A percentile compares a stretch with the other conserved stretches of the same genome.
phyloP scores from a whole-genome alignment of 768 basidiomycete genomes.

The Paxillus rubicundulus region DNA sequence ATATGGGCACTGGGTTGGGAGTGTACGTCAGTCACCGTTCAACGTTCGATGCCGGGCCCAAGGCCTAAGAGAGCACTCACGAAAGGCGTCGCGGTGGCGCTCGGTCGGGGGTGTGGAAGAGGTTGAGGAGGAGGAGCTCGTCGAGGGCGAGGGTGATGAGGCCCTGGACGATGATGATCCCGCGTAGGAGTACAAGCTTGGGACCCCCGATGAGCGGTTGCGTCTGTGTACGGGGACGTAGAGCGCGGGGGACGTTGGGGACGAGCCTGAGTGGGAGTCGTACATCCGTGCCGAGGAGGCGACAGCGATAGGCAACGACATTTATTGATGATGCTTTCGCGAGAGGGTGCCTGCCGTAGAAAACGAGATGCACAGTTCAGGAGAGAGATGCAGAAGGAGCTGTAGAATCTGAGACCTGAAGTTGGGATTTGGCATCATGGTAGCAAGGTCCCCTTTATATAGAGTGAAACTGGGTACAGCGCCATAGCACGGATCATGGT shows the following conservation, averaged over 20 bases:
- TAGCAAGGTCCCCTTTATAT: constrained; percentile 1
- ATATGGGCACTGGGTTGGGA: constrained; percentile 12
- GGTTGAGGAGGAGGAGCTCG: background rate
- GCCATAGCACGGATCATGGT: background rate
- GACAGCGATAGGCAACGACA: constrained; percentile 27
- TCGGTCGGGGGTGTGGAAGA: background rate
- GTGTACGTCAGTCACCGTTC: background rate
- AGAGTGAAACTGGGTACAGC: background rate
- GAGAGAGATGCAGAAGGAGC: too few relatives aligned
- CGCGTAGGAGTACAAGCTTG: constrained; percentile 20
- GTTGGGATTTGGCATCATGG: background rate
- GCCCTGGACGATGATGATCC: constrained; percentile 12
- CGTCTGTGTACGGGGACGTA: constrained; percentile 46
- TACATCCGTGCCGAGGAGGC: constrained; percentile 8
- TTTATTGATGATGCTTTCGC: constrained; percentile 8
- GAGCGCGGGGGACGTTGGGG: constrained; percentile 19
- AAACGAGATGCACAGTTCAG: too few relatives aligned
- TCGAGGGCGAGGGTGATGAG: constrained; percentile 13
- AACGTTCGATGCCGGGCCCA: too few relatives aligned
- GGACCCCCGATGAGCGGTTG: constrained; percentile 1
- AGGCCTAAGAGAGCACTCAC: constrained; percentile 2
- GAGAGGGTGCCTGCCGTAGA: background rate
- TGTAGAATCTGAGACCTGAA: background rate
- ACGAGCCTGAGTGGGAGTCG: constrained; percentile 12
- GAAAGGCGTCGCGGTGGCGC: background rate